phyloP scores from a whole-genome alignment of 2,329 filamentous ascomycete genomes.

The Orbilia oligospora region DNA sequence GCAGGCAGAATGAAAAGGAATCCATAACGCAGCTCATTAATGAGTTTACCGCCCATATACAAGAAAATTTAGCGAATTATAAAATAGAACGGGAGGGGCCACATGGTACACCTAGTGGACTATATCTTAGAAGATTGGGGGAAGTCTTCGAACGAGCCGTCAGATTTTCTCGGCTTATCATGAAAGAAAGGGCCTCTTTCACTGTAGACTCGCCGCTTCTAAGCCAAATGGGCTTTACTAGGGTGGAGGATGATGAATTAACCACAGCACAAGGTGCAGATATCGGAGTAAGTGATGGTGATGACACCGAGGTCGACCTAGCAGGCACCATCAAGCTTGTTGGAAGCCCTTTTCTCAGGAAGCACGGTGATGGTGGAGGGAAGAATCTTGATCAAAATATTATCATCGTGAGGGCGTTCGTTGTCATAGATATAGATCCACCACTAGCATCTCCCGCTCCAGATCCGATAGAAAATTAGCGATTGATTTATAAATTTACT shows the following conservation, averaged over 20 bases:
- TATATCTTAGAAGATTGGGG: neutral
- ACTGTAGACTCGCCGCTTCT: neutral
- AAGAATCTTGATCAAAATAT: slow-evolving; percentile 22
- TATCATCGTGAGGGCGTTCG: slow-evolving; percentile 11
- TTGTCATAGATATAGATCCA: slow-evolving; percentile 15
- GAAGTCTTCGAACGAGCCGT: slow-evolving; percentile 17
- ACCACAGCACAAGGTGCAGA: slow-evolving; percentile 1
- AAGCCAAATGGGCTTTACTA: neutral
- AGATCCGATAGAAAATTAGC: no score
- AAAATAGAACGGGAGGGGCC: neutral
- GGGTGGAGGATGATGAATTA: slow-evolving; percentile 7
- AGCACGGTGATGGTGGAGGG: slow-evolving; percentile 31
- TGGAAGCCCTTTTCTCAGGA: slow-evolving; percentile 16
- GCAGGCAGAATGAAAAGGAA: neutral
- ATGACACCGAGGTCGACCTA: neutral
- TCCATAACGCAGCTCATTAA: neutral
- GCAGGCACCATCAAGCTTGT: slow-evolving; percentile 18
- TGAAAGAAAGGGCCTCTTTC: slow-evolving; percentile 10
- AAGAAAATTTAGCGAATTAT: neutral
- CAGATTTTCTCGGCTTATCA: slow-evolving; percentile 13
- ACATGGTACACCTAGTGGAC: neutral
- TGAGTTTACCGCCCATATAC: slow-evolving; percentile 1
- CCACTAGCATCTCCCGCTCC: no score
- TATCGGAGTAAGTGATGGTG: slow-evolving; percentile 1
- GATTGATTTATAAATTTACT: no score